Conservation (phyloP, 2,329 filamentous ascomycete species). For the Ophiostoma populinum region DNA sequence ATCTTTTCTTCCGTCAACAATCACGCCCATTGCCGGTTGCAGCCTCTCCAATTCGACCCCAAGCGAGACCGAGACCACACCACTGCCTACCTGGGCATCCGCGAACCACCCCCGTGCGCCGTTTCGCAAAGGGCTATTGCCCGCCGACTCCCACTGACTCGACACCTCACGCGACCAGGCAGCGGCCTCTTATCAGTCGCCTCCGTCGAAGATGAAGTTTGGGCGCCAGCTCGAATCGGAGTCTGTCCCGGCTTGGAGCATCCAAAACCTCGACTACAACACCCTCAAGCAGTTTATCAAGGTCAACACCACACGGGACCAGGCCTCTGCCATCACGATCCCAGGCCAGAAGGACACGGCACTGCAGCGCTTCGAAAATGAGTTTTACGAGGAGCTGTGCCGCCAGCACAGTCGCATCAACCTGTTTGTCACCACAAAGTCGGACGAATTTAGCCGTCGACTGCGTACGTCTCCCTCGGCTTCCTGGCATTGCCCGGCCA, state of each 20-base stretch:
- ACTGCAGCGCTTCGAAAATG: slow-evolving; percentile 48
- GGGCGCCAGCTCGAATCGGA: slow-evolving; percentile 55
- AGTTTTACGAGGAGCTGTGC: slow-evolving; percentile 54
- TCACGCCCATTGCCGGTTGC: too few relatives aligned
- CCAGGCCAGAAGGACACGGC: slow-evolving; percentile 48
- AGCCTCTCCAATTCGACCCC: too few relatives aligned
- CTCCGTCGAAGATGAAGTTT: slow-evolving; percentile 46
- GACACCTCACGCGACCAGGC: background rate
- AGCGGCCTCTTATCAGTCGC: background rate
- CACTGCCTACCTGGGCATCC: too few relatives aligned
- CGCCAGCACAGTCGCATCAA: slow-evolving; percentile 62
- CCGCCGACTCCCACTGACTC: background rate
- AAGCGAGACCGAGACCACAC: too few relatives aligned
- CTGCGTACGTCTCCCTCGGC: slow-evolving; percentile 32
- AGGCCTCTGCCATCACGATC: slow-evolving; percentile 54
- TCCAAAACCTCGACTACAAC: slow-evolving; percentile 81
- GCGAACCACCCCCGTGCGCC: too few relatives aligned
- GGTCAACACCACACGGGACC: slow-evolving; percentile 53
- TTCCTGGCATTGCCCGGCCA: background rate
- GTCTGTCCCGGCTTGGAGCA: slow-evolving; percentile 68
- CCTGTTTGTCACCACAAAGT: slow-evolving; percentile 65
- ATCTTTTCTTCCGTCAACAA: too few relatives aligned
- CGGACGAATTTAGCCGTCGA: slow-evolving; percentile 56
- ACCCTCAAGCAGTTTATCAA: slow-evolving; percentile 76
- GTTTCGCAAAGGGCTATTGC: background rate